phyloP scores from a whole-genome alignment of 352 stramenopile genomes.

The Globisporangium camurandrum region DNA sequence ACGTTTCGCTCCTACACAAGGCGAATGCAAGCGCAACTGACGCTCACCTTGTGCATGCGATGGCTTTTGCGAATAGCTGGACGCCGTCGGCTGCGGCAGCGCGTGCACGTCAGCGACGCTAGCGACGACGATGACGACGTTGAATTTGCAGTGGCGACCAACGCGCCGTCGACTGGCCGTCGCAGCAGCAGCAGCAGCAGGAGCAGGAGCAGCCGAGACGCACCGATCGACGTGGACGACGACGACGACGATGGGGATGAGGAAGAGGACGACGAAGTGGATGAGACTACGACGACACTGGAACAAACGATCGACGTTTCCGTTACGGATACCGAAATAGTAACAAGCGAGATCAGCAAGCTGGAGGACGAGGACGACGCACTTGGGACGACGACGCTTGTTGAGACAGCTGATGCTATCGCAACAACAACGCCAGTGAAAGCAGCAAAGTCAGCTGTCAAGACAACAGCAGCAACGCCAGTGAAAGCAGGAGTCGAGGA shows the following conservation, averaged over 20 bases:
- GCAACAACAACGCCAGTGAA: neutral
- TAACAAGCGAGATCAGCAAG: too few species aligned
- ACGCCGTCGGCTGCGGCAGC: slow-evolving; percentile 52
- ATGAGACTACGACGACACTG: too few species aligned
- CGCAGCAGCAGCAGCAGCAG: slow-evolving; percentile 14
- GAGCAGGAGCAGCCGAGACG: slow-evolving; percentile 14
- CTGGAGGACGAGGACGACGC: too few species aligned
- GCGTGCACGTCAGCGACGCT: slow-evolving; percentile 27
- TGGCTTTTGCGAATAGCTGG: slow-evolving; percentile 25
- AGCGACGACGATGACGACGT: slow-evolving; percentile 42
- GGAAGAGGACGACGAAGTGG: slow-evolving; percentile 4
- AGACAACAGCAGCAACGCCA: neutral
- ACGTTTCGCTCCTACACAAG: slow-evolving; percentile 5
- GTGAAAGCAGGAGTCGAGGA: neutral
- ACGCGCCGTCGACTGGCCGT: neutral
- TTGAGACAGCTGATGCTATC: too few species aligned
- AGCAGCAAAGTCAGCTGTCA: neutral
- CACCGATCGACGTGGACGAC: slow-evolving; percentile 26
- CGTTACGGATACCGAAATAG: too few species aligned
- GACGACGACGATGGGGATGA: slow-evolving; percentile 6
- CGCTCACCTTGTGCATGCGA: slow-evolving; percentile 2
- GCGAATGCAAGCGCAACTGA: neutral
- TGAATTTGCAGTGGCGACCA: slow-evolving; percentile 18
- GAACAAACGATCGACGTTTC: too few species aligned
- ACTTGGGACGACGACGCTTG: too few species aligned